These are phyloP conservation scores for Dujonia santamariae DNA, from an alignment of 1,139 yeast species.

Conservation along the genomic window DNA sequence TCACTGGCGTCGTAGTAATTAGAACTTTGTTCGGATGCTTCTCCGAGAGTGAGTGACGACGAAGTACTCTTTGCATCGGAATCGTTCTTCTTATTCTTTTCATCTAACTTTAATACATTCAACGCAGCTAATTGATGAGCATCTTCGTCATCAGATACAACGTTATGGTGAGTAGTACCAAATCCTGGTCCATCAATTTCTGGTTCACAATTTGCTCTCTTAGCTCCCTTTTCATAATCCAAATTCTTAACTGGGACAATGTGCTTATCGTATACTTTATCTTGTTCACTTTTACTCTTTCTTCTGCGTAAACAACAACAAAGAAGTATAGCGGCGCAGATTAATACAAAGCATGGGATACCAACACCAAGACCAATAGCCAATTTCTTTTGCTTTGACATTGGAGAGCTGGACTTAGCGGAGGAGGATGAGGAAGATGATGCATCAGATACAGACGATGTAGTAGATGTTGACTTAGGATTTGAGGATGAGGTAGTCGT, in stretches of 20 bases:
- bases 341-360: conserved; percentile 59
- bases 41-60: conserved; percentile 40
- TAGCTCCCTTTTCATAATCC: conserved; percentile 2
- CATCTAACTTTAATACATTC: conserved; percentile 53
- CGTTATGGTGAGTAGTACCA: conserved; percentile 28
- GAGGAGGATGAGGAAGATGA: conserved; percentile 16
- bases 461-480: conserved; percentile 19
- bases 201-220: conserved; percentile 31
- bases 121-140: conserved; percentile 48
- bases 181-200: conserved; percentile 35
- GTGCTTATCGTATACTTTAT: conserved; percentile 22
- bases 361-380: conserved; percentile 92
- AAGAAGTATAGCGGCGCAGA: conserved; percentile 48
- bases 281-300: conserved; percentile 25
- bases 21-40: conserved; percentile 21
- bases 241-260: conserved; percentile 30
- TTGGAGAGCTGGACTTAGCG: conserved; percentile 15
- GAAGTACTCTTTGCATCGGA: conserved; percentile 24
- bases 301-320: conserved; percentile 58
- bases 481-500: conserved; percentile 18
- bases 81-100: conserved; percentile 25
- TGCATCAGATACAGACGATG: conserved; percentile 20
- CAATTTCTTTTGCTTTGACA: conserved; percentile 39
- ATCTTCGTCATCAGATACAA: conserved; percentile 20
- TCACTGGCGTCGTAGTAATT: conserved; percentile 34